A percentile compares a stretch with the other conserved stretches of the same genome.
Evolutionary conservation across 129 eudicot species (phyloP).

Genomic region (Solidago caesia): DNA sequence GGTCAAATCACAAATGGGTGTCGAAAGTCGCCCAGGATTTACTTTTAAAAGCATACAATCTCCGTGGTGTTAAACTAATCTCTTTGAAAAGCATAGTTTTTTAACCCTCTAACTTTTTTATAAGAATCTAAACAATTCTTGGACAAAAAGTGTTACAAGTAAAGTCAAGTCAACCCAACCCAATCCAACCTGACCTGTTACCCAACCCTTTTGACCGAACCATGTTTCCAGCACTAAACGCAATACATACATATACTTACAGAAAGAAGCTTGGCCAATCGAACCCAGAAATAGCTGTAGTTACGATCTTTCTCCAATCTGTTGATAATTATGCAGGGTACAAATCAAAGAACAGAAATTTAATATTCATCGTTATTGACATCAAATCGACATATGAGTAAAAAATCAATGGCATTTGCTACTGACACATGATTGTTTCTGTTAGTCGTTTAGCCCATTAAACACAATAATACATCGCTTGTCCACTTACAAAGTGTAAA

Average conservation of each 20-base stretch:
- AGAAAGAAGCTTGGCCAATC: slow-evolving; percentile 52
- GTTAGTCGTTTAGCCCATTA: too few relatives aligned
- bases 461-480: too few relatives aligned
- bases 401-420: not conserved
- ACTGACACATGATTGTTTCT: too few relatives aligned
- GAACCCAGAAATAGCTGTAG: slow-evolving; percentile 57
- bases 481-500: too few relatives aligned
- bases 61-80: not conserved
- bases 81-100: not conserved
- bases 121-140: not conserved
- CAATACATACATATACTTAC: slow-evolving; percentile 43
- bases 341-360: not conserved
- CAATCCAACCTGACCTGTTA: not conserved
- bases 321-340: slow-evolving; percentile 15
- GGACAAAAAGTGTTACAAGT: not conserved
- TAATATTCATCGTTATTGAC: not conserved
- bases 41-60: not conserved
- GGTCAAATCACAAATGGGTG: not conserved
- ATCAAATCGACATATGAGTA: not conserved
- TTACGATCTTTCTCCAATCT: slow-evolving; percentile 71
- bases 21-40: not conserved
- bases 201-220: not conserved
- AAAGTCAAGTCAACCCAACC: not conserved
- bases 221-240: slow-evolving; percentile 6
- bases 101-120: not conserved